Base-by-base conservation (phyloP, 1,139 yeast genomes). In the Kurtzmaniella quercitrusa region DNA sequence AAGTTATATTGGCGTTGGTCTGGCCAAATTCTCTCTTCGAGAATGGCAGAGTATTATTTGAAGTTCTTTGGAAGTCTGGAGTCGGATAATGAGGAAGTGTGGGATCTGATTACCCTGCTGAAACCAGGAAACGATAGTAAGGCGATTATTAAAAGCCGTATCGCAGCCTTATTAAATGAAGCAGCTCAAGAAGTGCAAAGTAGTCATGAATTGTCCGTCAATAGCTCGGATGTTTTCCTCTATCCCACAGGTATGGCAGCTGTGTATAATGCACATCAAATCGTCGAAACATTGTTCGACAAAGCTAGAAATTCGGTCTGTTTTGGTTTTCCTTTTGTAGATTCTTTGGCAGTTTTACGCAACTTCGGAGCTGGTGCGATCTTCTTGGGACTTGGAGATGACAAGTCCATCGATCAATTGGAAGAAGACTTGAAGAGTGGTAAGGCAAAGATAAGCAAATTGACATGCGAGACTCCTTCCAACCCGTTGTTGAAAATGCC, bases 1-100 rank as follows among this genome's bases (percentile, higher is more conserved):
- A 90, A 89, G 59, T 81, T 80, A 53, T 93, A 87, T 65, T 93
- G 98, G 98, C 97, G 91, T 60, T 96, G 90, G 57, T 73, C 95
- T 0, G 98, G 98, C 27, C 98, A 93, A 62, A 96, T 96, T 11
- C 78, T 93, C 38, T 87, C 96, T 15, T 87, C 96, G 10, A 70
- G 98, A 55, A 69, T 84, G 64, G 97, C 91, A 1, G 97, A 91
- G 60, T 93, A 88, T 57, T 80, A 87, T 37, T 64, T 85, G 46
- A 79, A 78, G 46, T 87, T 81, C 53, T 67, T 86, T 53, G 74
- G 79, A 51, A 65, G 68, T 21, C 67, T 54, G 14, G 27, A 23
- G 3, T 11, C 21, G 11, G 18, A 16, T 31, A 21, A 31, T 41
- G 97, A 91, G 59, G 95, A 89, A 57, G 78, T 96, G 55, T 90